Percentiles rank a stretch among this genome's conserved stretches.
These are phyloP conservation scores for Candida stauntonica DNA, from an alignment of 805 yeast species.

Conservation along the genomic window DNA sequence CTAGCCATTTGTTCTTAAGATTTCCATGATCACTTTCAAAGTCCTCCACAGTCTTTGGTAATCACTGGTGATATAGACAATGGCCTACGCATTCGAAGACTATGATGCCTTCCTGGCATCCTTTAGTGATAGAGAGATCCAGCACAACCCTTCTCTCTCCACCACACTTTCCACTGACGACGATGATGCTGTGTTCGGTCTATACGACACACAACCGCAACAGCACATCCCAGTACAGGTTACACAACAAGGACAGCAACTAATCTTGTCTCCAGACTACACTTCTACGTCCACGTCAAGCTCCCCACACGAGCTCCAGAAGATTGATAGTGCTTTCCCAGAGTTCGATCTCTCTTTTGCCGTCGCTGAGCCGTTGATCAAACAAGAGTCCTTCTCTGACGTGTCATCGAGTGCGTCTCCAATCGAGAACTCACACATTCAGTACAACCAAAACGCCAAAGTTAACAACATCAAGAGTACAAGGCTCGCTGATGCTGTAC, in stretches of 20 bases:
- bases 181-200: conserved; percentile 7
- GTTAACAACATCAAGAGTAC: conserved; percentile 1
- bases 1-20: too few relatives aligned
- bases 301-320: conserved; percentile 14
- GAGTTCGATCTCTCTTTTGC: conserved; percentile 7
- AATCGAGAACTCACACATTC: too few relatives aligned
- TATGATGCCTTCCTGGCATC: conserved; percentile 30
- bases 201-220: conserved; percentile 1
- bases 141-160: conserved; percentile 15
- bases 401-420: conserved; percentile 18
- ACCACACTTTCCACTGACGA: conserved; percentile 15
- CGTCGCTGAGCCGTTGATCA: conserved; percentile 4
- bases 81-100: conserved; percentile 30
- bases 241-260: conserved; percentile 3
- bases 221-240: neutral
- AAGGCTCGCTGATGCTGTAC: conserved; percentile 24
- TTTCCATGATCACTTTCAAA: too few relatives aligned
- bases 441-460: conserved; percentile 1
- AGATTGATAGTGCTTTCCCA: conserved; percentile 1
- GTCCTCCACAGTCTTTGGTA: too few relatives aligned
- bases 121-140: conserved; percentile 13
- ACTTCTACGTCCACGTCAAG: conserved; percentile 13
- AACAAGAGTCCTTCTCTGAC: conserved; percentile 18
- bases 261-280: conserved; percentile 15
- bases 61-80: conserved; percentile 1